A percentile compares a stretch with the other conserved stretches of the same genome.
These are phyloP conservation scores for Cyberlindnera euphorbiiphila DNA, from an alignment of 805 yeast genomes.

Conservation along the genomic window DNA sequence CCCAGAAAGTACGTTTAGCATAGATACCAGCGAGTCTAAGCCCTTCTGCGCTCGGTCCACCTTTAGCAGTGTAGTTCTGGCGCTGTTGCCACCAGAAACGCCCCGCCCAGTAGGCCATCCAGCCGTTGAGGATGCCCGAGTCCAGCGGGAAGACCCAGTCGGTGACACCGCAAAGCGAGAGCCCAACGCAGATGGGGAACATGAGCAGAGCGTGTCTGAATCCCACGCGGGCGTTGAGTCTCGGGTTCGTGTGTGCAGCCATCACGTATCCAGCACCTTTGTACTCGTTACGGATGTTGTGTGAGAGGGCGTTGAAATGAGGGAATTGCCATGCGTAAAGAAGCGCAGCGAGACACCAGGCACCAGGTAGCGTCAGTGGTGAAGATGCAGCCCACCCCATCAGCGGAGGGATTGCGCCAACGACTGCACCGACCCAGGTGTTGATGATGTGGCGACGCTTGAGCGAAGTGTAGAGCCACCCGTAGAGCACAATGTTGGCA, in stretches of 20 bases:
- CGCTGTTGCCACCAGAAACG: constrained; percentile 85
- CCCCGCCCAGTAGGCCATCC: constrained; percentile 78
- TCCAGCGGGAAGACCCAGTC: constrained; percentile 81
- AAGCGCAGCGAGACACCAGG: constrained; percentile 89
- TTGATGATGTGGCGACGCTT: constrained; percentile 81
- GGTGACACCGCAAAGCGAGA: constrained; percentile 74
- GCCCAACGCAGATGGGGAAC: constrained; percentile 89
- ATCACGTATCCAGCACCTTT: constrained; percentile 94
- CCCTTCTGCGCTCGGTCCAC: constrained; percentile 51
- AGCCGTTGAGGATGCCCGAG: constrained; percentile 75
- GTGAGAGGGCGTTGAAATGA: constrained; percentile 90
- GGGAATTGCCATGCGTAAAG: constrained; percentile 99
- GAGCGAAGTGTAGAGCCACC: constrained; percentile 88
- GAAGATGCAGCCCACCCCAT: constrained; percentile 99
- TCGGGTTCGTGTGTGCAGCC: constrained; percentile 93
- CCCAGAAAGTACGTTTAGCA: constrained; percentile 89
- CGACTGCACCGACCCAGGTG: constrained; percentile 99
- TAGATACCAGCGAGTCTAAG: constrained; percentile 55
- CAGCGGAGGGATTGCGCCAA: constrained; percentile 96
- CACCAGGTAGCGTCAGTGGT: constrained; percentile 78
- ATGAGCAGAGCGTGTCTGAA: constrained; percentile 83
- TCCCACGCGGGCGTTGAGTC: constrained; percentile 88
- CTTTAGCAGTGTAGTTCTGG: constrained; percentile 43
- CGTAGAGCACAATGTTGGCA: constrained; percentile 73
- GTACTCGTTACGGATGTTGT: constrained; percentile 83